phyloP scores from a whole-genome alignment of 2,329 filamentous ascomycete genomes.

The Podosphaera xanthii region DNA sequence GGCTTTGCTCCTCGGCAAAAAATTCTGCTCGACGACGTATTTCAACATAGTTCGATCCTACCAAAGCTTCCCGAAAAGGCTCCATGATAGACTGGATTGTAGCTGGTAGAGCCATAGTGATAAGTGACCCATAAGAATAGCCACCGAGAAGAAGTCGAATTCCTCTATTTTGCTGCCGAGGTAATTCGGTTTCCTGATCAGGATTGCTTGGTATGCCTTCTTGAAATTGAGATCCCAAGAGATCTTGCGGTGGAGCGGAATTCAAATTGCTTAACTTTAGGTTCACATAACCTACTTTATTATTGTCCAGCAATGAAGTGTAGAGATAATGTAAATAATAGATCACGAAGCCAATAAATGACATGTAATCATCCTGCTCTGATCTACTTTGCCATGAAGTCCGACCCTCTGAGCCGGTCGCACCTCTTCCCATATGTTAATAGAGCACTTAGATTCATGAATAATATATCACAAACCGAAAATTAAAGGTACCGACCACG shows the following conservation, averaged over 20 bases:
- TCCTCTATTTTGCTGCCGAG: not conserved
- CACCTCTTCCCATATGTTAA: constrained; percentile 34
- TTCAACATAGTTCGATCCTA: constrained; percentile 39
- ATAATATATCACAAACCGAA: constrained; percentile 32
- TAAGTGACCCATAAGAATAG: constrained; percentile 78
- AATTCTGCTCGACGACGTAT: constrained; percentile 47
- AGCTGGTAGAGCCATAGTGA: constrained; percentile 50
- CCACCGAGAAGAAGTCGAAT: constrained; percentile 39
- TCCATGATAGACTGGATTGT: constrained; percentile 20
- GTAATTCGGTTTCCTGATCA: not conserved
- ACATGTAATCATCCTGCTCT: constrained; percentile 63
- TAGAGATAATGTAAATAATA: constrained; percentile 39
- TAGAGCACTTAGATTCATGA: constrained; percentile 1
- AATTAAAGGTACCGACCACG: constrained; percentile 76
- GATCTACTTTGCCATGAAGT: constrained; percentile 75
- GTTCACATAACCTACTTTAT: not conserved
- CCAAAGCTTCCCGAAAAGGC: constrained; percentile 31
- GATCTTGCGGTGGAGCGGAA: constrained; percentile 11
- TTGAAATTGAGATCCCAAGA: constrained; percentile 4
- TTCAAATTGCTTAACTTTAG: constrained; percentile 4
- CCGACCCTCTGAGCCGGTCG: constrained; percentile 45
- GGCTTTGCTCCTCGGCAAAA: constrained; percentile 24
- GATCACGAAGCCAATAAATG: constrained; percentile 57
- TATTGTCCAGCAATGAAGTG: not conserved
- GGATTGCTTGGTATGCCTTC: not conserved